Evolutionary conservation across 2,329 filamentous ascomycete genomes (phyloP).

Genomic region (Penicillium sp.): DNA sequence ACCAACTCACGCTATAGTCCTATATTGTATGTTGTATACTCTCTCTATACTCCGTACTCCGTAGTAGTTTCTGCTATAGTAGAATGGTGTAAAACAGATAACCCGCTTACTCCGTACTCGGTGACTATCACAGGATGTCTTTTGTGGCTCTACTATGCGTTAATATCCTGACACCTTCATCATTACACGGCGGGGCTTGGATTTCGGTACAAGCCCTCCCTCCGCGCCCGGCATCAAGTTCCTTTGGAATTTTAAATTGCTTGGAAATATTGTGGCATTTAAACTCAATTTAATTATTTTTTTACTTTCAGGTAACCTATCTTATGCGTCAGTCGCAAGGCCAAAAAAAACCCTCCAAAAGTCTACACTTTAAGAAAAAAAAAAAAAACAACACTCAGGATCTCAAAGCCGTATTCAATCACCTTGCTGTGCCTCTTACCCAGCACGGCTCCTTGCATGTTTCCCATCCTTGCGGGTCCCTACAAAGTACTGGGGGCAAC

Average conservation of each 20-base stretch:
- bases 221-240: conserved; percentile 14
- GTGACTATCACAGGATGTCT: background rate
- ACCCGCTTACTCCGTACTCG: conserved; percentile 7
- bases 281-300: background rate
- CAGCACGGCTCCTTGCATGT: conserved; percentile 30
- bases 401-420: conserved; percentile 6
- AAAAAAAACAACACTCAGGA: background rate
- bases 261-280: background rate
- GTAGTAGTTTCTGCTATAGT: background rate
- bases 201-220: conserved; percentile 10
- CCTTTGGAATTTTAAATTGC: conserved; percentile 5
- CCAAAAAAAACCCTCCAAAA: background rate
- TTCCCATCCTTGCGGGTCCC: conserved; percentile 26
- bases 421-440: conserved; percentile 15
- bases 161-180: conserved; percentile 7
- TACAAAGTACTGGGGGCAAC: background rate
- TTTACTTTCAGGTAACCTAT: conserved; percentile 16
- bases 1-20: background rate
- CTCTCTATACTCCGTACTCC: too few species aligned
- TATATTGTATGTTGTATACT: background rate
- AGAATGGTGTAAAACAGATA: background rate
- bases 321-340: conserved; percentile 16
- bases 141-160: conserved; percentile 7
- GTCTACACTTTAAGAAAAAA: background rate
- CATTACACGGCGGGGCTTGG: conserved; percentile 23